Evolutionary conservation across 176 grass and related monocot genomes (phyloP), one percentile per base, ranked within the genome.

Genomic region (Ampelocalamus luodianensis): DNA sequence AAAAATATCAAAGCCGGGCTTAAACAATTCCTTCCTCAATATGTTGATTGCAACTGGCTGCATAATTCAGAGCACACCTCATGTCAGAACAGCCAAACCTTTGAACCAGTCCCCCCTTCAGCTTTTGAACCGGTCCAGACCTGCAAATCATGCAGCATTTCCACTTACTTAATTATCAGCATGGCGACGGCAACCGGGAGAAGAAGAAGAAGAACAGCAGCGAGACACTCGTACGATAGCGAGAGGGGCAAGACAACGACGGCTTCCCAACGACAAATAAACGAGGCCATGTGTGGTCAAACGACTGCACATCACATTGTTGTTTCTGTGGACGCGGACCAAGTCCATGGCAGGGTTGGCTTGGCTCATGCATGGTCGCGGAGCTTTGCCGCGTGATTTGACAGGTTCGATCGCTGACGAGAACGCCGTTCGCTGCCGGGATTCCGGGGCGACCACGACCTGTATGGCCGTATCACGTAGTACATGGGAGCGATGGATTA

Each of bases 101-200:
- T 91, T 87, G 89, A 91, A 87, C 42, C 60, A 68, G 85, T 87
- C 84, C 37, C n/a, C 54, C 9, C 15, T 14, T 2, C 27, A 68
- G 4, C 74, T 51, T 89, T 89, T 89, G 87, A 89, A 89, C 77
- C 39, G 76, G 87, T 89, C 87, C 44, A 10, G 26, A 34, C 34
- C 49, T 26, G 8, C 48, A 67, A 24, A 70, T 76, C 70, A 63
- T 63, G 77, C 26, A 1, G 60, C 24, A 10, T 29, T 5, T 50
- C 43, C 40, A 10, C 14, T 78, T 58, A 17, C 46, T 17, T 49
- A 65, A 34, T 34, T 34, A 2, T 32, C 42, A 50, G 13, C 64
- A 42, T 77, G 51, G 38, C 50, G 64, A 59, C 12, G 6, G 24
- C 64, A 64, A 64, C 70, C 50, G 4, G 39, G 5, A 5, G 53